Evolutionary conservation across 2,329 filamentous ascomycete genomes (phyloP).

Genomic region (Alternaria triticina): DNA sequence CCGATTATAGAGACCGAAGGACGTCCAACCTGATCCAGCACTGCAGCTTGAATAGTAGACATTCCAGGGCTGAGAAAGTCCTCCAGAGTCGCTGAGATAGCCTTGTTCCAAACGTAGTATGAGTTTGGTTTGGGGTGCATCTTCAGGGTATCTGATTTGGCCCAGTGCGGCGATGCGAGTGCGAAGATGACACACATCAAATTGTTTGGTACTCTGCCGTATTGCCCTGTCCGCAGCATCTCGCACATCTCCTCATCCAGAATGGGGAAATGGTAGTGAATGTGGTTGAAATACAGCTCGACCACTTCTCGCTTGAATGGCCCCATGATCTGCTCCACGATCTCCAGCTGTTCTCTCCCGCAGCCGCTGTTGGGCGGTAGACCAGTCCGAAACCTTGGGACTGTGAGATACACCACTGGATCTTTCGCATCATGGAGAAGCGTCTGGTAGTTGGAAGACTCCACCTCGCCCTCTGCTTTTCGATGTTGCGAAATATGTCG

Average conservation of each 20-base stretch:
- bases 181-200: slow-evolving; percentile 51
- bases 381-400: slow-evolving; percentile 58
- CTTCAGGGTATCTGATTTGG: slow-evolving; percentile 44
- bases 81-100: slow-evolving; percentile 50
- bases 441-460: slow-evolving; percentile 55
- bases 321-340: slow-evolving; percentile 51
- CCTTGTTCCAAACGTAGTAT: slow-evolving; percentile 52
- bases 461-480: slow-evolving; percentile 33
- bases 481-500: slow-evolving; percentile 47
- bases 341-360: slow-evolving; percentile 49
- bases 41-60: slow-evolving; percentile 48
- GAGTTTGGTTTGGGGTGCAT: slow-evolving; percentile 47
- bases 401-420: slow-evolving; percentile 53
- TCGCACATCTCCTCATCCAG: slow-evolving; percentile 49
- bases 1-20: slow-evolving; percentile 51
- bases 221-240: slow-evolving; percentile 43
- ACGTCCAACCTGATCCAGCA: slow-evolving; percentile 51
- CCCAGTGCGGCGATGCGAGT: slow-evolving; percentile 47
- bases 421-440: slow-evolving; percentile 54
- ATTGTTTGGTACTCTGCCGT: slow-evolving; percentile 42
- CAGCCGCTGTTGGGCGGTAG: slow-evolving; percentile 42
- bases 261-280: slow-evolving; percentile 49
- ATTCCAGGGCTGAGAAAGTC: slow-evolving; percentile 52
- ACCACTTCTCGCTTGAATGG: slow-evolving; percentile 48
- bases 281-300: slow-evolving; percentile 54